phyloP scores from a whole-genome alignment of 1,139 yeast species.

The Geotrichum carabidarum region DNA sequence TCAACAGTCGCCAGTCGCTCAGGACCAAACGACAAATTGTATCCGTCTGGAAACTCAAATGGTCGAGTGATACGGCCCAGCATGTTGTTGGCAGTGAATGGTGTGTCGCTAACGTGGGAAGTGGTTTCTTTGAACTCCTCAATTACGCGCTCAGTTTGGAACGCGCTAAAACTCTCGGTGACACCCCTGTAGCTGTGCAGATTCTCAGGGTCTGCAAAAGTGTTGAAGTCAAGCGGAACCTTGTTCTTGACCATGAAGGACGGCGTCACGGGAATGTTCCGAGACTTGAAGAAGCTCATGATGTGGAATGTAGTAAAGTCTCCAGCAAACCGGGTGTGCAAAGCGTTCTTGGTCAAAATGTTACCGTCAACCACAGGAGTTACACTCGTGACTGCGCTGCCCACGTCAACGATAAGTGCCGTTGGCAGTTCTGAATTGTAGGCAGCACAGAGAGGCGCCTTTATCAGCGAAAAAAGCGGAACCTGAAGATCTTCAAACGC shows the following conservation, averaged over 20 bases:
- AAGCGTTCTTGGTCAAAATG: constrained; percentile 34
- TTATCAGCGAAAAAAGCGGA: constrained; percentile 80
- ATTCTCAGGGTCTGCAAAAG: constrained; percentile 38
- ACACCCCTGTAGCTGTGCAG: constrained; percentile 32
- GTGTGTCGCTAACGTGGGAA: constrained; percentile 49
- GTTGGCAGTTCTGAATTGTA: constrained; percentile 37
- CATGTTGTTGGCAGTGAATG: constrained; percentile 32
- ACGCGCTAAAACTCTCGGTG: constrained; percentile 35
- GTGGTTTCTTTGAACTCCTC: constrained; percentile 63
- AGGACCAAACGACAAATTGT: constrained; percentile 50
- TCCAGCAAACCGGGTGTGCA: constrained; percentile 41
- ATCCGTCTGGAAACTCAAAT: constrained; percentile 82
- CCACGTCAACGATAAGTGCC: constrained; percentile 39
- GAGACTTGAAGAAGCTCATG: constrained; percentile 31
- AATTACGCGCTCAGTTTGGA: constrained; percentile 39
- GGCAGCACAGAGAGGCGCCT: constrained; percentile 83
- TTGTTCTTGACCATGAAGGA: constrained; percentile 34
- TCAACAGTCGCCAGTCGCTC: constrained; percentile 75
- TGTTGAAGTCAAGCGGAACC: constrained; percentile 36
- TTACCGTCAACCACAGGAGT: constrained; percentile 91
- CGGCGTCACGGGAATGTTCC: constrained; percentile 33
- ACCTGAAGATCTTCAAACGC: constrained; percentile 70
- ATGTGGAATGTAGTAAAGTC: constrained; percentile 41
- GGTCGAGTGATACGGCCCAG: constrained; percentile 41
- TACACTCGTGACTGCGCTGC: constrained; percentile 50